A percentile compares a stretch with the other conserved stretches of the same genome.
These are phyloP conservation scores for Pichia cactophila DNA, from an alignment of 1,139 yeast species.

Conservation along the genomic window DNA sequence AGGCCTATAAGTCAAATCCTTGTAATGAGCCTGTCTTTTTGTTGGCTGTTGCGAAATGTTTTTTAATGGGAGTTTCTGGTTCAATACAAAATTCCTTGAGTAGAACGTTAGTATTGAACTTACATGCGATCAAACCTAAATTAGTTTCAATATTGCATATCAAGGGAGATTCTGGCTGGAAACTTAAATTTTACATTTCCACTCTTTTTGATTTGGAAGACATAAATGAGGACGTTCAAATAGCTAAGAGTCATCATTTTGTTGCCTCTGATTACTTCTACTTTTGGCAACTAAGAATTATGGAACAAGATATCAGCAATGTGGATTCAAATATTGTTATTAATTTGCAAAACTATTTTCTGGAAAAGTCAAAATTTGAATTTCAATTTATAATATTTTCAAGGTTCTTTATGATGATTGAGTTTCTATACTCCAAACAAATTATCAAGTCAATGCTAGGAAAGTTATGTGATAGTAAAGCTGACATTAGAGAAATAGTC, in stretches of 20 bases:
- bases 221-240: slow-evolving; percentile 17
- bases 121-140: slow-evolving; percentile 18
- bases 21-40: slow-evolving; percentile 27
- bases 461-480: slow-evolving; percentile 11
- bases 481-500: slow-evolving; percentile 16
- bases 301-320: slow-evolving; percentile 35
- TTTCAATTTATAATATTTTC: slow-evolving; percentile 30
- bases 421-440: slow-evolving; percentile 29
- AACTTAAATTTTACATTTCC: slow-evolving; percentile 38
- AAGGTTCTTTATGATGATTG: slow-evolving; percentile 54
- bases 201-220: slow-evolving; percentile 41
- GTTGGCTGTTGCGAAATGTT: slow-evolving; percentile 35
- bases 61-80: slow-evolving; percentile 25
- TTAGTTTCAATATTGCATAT: slow-evolving; percentile 17
- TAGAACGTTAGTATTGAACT: slow-evolving; percentile 15
- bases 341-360: slow-evolving; percentile 29
- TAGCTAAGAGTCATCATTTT: neutral
- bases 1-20: slow-evolving; percentile 7
- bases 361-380: slow-evolving; percentile 8
- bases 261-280: slow-evolving; percentile 27
- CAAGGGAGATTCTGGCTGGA: slow-evolving; percentile 32
- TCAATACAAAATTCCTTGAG: slow-evolving; percentile 18
- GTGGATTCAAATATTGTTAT: slow-evolving; percentile 14
- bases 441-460: slow-evolving; percentile 17
- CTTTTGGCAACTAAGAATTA: slow-evolving; percentile 38